Percentiles rank a stretch among this genome's conserved stretches.
These are phyloP conservation scores for Areca catechu DNA, from an alignment of 176 grass and related monocot species.

Conservation along the genomic window DNA sequence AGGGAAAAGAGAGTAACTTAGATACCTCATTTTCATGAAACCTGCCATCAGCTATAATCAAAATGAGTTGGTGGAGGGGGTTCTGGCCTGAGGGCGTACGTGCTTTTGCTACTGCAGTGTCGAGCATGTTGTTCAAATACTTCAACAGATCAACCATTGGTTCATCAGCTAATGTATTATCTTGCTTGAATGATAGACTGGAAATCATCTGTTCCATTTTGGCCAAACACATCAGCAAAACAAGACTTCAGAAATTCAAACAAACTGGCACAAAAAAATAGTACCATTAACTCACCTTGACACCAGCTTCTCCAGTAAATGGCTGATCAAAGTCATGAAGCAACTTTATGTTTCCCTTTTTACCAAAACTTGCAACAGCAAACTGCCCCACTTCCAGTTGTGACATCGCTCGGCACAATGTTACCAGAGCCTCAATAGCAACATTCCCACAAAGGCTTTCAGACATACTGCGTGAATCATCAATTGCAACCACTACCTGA, in stretches of 20 bases:
- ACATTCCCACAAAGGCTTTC: slow-evolving; percentile 77
- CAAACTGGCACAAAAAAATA: neutral
- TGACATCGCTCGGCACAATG: slow-evolving; percentile 85
- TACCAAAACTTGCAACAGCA: slow-evolving; percentile 80
- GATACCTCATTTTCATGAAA: slow-evolving; percentile 88
- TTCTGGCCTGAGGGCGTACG: slow-evolving; percentile 80
- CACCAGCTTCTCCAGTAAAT: slow-evolving; percentile 79
- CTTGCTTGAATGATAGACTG: slow-evolving; percentile 88
- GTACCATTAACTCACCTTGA: slow-evolving; percentile 35
- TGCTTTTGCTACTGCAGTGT: slow-evolving; percentile 51
- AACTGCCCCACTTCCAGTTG: slow-evolving; percentile 94
- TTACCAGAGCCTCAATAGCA: slow-evolving; percentile 81
- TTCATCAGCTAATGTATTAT: slow-evolving; percentile 79
- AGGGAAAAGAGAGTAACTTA: neutral
- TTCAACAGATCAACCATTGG: slow-evolving; percentile 83
- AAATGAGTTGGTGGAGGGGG: slow-evolving; percentile 71
- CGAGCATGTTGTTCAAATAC: slow-evolving; percentile 75
- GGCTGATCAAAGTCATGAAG: slow-evolving; percentile 94
- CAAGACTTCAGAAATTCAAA: neutral
- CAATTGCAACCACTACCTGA: slow-evolving; percentile 81
- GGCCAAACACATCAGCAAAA: neutral
- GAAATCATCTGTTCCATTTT: slow-evolving; percentile 61
- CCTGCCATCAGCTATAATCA: slow-evolving; percentile 84
- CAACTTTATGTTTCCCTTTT: slow-evolving; percentile 66
- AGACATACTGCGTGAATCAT: slow-evolving; percentile 91